phyloP scores from a whole-genome alignment of 768 basidiomycete genomes.

The Sutorius australiensis region DNA sequence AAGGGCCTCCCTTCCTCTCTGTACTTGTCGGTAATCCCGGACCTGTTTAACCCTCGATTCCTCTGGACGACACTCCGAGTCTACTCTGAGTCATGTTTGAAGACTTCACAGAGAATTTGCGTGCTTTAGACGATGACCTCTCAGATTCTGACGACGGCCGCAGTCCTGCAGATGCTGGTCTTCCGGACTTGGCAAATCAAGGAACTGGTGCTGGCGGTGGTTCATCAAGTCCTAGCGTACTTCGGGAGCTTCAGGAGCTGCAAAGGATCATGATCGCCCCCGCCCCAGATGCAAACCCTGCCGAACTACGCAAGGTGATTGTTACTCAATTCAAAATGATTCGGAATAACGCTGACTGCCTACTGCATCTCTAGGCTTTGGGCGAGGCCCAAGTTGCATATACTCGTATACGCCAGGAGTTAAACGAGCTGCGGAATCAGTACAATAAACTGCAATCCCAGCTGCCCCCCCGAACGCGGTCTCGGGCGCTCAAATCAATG shows the following conservation, averaged over 20 bases:
- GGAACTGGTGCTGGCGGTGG: background rate
- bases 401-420: background rate
- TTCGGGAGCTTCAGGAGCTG: background rate
- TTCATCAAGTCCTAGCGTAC: background rate
- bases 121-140: background rate
- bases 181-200: background rate
- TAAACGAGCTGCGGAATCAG: background rate
- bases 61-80: no score
- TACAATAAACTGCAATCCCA: background rate
- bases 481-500: no score
- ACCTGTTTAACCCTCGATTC: no score
- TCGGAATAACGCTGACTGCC: background rate
- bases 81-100: background rate
- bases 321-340: background rate
- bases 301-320: background rate
- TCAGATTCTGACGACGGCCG: background rate
- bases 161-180: background rate
- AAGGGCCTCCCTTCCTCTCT: no score
- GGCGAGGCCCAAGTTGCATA: no score
- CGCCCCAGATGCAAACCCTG: background rate
- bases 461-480: background rate
- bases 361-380: background rate
- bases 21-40: no score
- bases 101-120: background rate
- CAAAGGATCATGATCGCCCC: background rate